A percentile compares a stretch with the other conserved stretches of the same genome.
phyloP scores from a whole-genome alignment of 371 early-diverging fungal species.

The Mycotypha africana region DNA sequence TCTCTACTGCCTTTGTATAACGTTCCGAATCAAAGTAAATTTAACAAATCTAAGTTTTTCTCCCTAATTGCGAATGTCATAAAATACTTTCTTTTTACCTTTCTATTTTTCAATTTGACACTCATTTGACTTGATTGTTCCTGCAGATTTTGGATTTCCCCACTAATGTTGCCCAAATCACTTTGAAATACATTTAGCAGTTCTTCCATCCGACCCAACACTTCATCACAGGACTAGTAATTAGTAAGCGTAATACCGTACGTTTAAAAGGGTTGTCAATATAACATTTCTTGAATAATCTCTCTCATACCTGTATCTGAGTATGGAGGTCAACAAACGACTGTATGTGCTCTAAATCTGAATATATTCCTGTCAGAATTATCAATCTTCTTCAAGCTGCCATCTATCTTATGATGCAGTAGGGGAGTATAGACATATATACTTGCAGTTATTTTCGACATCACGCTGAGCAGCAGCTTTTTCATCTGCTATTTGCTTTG shows the following conservation, averaged over 20 bases:
- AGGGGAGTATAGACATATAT: conserved; percentile 1
- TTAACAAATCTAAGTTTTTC: not conserved
- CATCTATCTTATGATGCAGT: too few relatives aligned
- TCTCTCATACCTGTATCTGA: conserved; percentile 64
- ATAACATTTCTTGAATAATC: too few relatives aligned
- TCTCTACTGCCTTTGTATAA: conserved; percentile 53
- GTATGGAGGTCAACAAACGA: conserved; percentile 67
- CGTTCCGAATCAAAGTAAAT: not conserved
- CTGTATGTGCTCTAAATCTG: conserved; percentile 64
- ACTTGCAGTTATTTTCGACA: conserved; percentile 69
- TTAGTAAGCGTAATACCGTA: too few relatives aligned
- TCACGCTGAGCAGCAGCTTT: conserved; percentile 61
- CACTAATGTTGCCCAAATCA: conserved; percentile 81
- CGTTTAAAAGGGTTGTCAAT: not conserved
- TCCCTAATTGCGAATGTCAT: not conserved
- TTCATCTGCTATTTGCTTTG: conserved; percentile 69
- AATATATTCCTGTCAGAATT: too few relatives aligned
- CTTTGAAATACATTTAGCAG: conserved; percentile 78
- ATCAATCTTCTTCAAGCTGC: too few relatives aligned
- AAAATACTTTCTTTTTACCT: conserved; percentile 39
- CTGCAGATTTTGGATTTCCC: conserved; percentile 83
- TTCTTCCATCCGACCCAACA: conserved; percentile 84
- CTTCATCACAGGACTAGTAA: conserved; percentile 71
- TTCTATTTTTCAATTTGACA: conserved; percentile 76
- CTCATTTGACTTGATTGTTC: conserved; percentile 77